phyloP scores from a whole-genome alignment of 2,329 filamentous ascomycete genomes.

The Pseudocercospora musae region DNA sequence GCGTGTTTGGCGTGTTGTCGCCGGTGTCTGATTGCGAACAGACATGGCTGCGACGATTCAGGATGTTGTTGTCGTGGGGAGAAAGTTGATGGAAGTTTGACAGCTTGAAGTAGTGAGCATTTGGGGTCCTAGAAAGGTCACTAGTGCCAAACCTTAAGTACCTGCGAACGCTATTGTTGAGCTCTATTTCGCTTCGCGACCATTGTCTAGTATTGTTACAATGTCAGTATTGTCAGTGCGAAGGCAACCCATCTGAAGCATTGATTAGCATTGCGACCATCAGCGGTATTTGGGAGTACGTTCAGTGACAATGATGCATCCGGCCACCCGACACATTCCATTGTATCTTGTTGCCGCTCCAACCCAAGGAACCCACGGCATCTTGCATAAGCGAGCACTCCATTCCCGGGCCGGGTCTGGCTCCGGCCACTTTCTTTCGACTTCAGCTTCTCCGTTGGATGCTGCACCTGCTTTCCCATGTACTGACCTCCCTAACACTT shows the following conservation, averaged over 20 bases:
- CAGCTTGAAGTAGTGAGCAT: background rate
- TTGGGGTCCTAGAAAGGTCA: background rate
- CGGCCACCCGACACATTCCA: background rate
- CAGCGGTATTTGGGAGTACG: background rate
- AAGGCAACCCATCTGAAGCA: background rate
- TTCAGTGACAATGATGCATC: background rate
- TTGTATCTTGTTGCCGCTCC: background rate
- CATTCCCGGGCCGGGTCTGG: background rate
- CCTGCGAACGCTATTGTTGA: background rate
- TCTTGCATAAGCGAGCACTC: slow-evolving; percentile 2
- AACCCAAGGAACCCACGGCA: background rate
- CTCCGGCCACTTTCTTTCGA: background rate
- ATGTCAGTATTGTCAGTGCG: background rate
- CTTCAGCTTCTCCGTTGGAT: background rate
- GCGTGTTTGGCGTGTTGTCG: slow-evolving; percentile 8
- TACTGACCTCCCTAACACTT: no score
- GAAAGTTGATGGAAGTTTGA: background rate
- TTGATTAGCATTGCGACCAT: background rate
- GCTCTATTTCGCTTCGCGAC: background rate
- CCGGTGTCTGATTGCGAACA: slow-evolving; percentile 2
- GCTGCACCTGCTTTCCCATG: background rate
- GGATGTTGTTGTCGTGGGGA: background rate
- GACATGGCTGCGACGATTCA: background rate
- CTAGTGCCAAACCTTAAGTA: background rate
- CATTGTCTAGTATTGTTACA: background rate